phyloP scores from a whole-genome alignment of 179 eudicot genomes.

The Vitellaria paradoxa region DNA sequence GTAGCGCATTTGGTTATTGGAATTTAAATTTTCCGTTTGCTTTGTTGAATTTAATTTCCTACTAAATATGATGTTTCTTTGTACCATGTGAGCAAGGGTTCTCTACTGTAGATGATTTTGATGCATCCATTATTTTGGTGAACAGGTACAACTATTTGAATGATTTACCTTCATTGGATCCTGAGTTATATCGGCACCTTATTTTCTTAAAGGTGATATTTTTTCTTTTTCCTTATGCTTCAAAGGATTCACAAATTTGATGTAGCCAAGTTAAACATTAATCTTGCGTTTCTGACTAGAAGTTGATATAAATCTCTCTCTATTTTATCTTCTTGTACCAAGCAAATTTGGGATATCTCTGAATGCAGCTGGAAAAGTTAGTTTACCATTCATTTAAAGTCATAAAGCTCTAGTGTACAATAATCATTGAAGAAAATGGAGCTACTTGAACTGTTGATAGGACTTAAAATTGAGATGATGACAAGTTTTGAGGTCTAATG shows the following conservation, averaged over 20 bases:
- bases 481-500: not conserved
- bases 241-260: not conserved
- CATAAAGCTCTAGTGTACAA: not conserved
- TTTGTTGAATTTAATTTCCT: not conserved
- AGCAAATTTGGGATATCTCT: conserved; percentile 4
- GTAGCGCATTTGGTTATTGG: not conserved
- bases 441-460: not conserved
- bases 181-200: conserved; percentile 95
- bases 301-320: not conserved
- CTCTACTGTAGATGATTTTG: not conserved
- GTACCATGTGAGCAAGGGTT: not conserved
- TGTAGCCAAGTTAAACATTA: not conserved
- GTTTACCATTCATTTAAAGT: not conserved
- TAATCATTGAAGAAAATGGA: not conserved
- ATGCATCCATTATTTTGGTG: conserved; percentile 6
- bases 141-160: conserved; percentile 88
- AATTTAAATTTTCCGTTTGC: not conserved
- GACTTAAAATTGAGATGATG: not conserved
- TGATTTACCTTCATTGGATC: conserved; percentile 95
- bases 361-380: not conserved
- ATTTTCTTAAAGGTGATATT: conserved; percentile 78
- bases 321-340: not conserved
- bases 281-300: not conserved
- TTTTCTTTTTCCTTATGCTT: conserved; percentile 4
- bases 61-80: not conserved